Evolutionary conservation across 352 stramenopile species (phyloP).

Genomic region (Pythium dissimile): DNA sequence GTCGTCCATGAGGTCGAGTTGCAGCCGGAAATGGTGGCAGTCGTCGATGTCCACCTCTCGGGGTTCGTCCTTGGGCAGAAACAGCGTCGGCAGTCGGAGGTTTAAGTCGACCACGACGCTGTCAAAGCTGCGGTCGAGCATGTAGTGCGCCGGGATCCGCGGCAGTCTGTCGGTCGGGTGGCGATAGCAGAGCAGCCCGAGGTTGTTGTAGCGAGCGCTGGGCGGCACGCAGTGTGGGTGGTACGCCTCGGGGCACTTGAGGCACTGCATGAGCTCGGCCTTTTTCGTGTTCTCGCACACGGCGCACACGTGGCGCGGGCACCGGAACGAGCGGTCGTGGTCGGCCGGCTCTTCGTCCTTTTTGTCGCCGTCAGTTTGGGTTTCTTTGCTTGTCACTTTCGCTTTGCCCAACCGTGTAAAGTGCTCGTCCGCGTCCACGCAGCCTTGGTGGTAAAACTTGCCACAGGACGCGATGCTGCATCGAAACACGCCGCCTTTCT

Average conservation of each 20-base stretch:
- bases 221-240: conserved; percentile 92
- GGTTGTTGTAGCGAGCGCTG: conserved; percentile 88
- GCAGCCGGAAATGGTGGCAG: conserved; percentile 79
- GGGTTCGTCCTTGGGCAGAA: conserved; percentile 65
- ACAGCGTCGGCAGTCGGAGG: conserved; percentile 75
- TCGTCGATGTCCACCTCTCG: conserved; percentile 40
- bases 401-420: conserved; percentile 41
- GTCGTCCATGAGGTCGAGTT: conserved; percentile 61
- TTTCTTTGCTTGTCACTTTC: conserved; percentile 19
- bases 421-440: conserved; percentile 58
- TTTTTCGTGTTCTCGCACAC: conserved; percentile 80
- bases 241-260: conserved; percentile 91
- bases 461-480: conserved; percentile 64
- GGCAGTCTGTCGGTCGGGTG: conserved; percentile 76
- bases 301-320: conserved; percentile 83
- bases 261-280: conserved; percentile 85
- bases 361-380: conserved; percentile 19
- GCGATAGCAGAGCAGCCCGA: conserved; percentile 90
- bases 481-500: conserved; percentile 80
- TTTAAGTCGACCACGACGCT: conserved; percentile 76
- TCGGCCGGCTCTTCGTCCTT: conserved; percentile 48
- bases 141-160: conserved; percentile 71
- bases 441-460: conserved; percentile 86
- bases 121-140: conserved; percentile 57
- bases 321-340: conserved; percentile 77